phyloP scores from a whole-genome alignment of 208 protist species.

The Balamuthia mandrillaris region DNA sequence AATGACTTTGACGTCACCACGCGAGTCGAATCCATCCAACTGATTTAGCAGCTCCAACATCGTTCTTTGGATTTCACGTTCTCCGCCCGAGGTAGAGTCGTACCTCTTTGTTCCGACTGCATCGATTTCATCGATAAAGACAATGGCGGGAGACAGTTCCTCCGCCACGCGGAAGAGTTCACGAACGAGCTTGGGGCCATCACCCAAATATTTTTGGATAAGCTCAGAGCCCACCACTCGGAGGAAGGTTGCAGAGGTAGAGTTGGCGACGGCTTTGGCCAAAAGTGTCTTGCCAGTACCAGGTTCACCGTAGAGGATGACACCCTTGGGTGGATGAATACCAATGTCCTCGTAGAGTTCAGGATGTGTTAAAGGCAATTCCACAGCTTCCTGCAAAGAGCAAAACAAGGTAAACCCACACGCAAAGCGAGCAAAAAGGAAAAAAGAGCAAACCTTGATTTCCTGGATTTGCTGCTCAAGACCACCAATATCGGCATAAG shows the following conservation, averaged over 20 bases:
- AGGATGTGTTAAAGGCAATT: constrained; percentile 98
- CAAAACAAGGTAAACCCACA: constrained; percentile 30
- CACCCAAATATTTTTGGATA: constrained; percentile 99
- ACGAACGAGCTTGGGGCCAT: constrained; percentile 98
- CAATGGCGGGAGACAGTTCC: constrained; percentile 97
- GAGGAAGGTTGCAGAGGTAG: constrained; percentile 98
- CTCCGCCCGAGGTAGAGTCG: constrained; percentile 94
- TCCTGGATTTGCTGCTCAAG: constrained; percentile 99
- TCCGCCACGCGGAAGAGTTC: constrained; percentile 99
- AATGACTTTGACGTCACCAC: constrained; percentile 96
- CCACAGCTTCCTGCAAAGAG: constrained; percentile 87
- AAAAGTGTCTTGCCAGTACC: constrained; percentile 98
- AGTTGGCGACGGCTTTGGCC: constrained; percentile 98
- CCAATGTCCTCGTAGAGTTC: constrained; percentile 99
- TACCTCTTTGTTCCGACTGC: constrained; percentile 99
- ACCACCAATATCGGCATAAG: constrained; percentile 99
- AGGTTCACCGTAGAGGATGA: constrained; percentile 98
- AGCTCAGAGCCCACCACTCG: constrained; percentile 99
- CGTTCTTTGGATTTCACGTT: constrained; percentile 99
- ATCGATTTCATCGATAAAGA: constrained; percentile 99
- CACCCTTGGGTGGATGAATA: constrained; percentile 98
- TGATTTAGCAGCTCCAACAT: constrained; percentile 99
- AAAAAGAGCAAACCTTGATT: constrained; percentile 82
- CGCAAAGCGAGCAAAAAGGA: constrained; percentile 27
- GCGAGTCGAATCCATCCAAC: constrained; percentile 99